Conservation (phyloP, 2,329 filamentous ascomycete genomes). For the Metarhizium album region DNA sequence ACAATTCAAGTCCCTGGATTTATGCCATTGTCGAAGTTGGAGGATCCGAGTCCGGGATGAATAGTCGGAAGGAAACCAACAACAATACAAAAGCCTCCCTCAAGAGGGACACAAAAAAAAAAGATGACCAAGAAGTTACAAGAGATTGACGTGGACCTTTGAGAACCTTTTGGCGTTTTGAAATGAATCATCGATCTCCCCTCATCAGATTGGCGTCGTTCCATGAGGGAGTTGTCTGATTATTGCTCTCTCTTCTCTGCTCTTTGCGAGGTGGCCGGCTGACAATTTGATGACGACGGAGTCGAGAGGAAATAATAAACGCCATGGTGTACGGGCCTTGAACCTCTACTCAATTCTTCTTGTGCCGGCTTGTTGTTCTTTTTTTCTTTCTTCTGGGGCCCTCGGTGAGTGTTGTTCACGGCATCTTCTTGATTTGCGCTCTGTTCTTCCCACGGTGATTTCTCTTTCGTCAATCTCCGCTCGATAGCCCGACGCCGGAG, state of each 20-base stretch:
- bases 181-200: conserved; percentile 20
- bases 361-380: conserved; percentile 1
- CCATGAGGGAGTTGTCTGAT: conserved; percentile 31
- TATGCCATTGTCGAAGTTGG: conserved; percentile 9
- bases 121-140: conserved; percentile 10
- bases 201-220: conserved; percentile 39
- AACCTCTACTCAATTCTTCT: conserved; percentile 21
- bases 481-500: background rate
- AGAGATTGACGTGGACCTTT: conserved; percentile 8
- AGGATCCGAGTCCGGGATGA: conserved; percentile 9
- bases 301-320: conserved; percentile 28
- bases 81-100: conserved; percentile 10
- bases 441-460: conserved; percentile 11
- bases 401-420: conserved; percentile 8
- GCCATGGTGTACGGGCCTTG: conserved; percentile 12
- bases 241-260: conserved; percentile 28
- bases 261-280: conserved; percentile 39
- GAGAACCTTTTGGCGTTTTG: conserved; percentile 20
- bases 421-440: conserved; percentile 10
- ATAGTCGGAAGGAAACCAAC: conserved; percentile 1
- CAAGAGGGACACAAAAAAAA: conserved; percentile 10
- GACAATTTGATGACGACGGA: conserved; percentile 30
- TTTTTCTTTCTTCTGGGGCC: conserved; percentile 10
- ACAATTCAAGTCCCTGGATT: conserved; percentile 12
- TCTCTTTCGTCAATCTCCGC: conserved; percentile 6